Base-by-base conservation (phyloP, 352 stramenopile genomes). In the Globisporangium apiculatum region DNA sequence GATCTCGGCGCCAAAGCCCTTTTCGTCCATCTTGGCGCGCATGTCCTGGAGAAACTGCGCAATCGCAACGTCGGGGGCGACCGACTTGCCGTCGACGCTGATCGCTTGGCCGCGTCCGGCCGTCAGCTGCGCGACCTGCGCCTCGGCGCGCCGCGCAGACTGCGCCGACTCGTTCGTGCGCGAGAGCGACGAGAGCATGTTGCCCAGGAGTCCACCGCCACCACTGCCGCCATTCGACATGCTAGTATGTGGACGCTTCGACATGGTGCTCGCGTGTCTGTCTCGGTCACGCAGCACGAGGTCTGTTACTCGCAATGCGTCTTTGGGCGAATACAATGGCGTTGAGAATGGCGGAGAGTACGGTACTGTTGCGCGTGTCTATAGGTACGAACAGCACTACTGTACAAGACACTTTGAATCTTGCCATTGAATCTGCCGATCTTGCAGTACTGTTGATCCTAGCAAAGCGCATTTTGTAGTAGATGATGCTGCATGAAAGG, bases 31-130 rank as follows among this genome's bases (percentile, higher is more conserved):
- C 42, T 66, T 56, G 15, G 67, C 76, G 35, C 81, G 85, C 78
- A 93, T 88, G 45, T 82, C 67, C 62, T 89, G 81, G 46, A 94
- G 69, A 53, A 94, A 94, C 57, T 84, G 69, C 56, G 81, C 83
- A 60, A 94, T 91, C 31, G 85, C 83, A 5, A 72, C 70, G 64
- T 94, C 85, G 14, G 85, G 82, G n/a, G 80, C 75, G 36, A 66
- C 60, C 17, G 76, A 85, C 31, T 71, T 75, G 18, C 84, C 79
- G 48, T 92, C 82, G 52, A 92, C 76, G 36, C 74, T 45, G 61
- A 92, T 90, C 48, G 74, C 76, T 49, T 92, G 82, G 5, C 82
- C 79, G 18, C 82, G 74, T 5, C 75, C 82, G 12, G 79, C 82
- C 35, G 82, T 89, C 56, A 92, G 70, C 61, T 87, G 81, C 36